Evolutionary conservation across 1,284 basidiomycete genomes (phyloP).

Genomic region (Trichosporon asahii): DNA sequence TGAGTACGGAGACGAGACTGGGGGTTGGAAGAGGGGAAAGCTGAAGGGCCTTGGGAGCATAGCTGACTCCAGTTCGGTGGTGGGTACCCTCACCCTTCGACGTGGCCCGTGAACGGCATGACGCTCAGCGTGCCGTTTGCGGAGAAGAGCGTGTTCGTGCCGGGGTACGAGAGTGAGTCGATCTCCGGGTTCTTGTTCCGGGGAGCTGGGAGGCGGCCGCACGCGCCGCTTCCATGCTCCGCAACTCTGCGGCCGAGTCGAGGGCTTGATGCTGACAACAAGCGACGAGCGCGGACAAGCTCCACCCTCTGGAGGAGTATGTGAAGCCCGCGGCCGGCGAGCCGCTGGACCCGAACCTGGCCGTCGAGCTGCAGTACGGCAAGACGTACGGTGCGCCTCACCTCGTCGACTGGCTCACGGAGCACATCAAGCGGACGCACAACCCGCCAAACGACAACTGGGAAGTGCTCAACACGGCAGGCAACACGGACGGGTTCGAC

Average conservation of each 20-base stretch:
- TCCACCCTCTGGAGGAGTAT: constrained; percentile 31
- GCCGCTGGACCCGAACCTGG: constrained; percentile 32
- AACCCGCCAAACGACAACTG: constrained; percentile 35
- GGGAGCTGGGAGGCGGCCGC: too few relatives aligned
- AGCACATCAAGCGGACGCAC: constrained; percentile 36
- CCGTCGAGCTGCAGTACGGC: constrained; percentile 38
- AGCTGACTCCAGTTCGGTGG: constrained; percentile 34
- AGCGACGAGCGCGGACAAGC: constrained; percentile 27
- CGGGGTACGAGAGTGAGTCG: constrained; percentile 36
- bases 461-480: constrained; percentile 37
- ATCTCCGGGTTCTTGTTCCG: too few relatives aligned
- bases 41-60: background rate
- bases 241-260: background rate
- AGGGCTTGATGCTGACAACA: background rate
- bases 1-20: constrained; percentile 11
- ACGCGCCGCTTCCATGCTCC: background rate
- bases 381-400: constrained; percentile 36
- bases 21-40: too few relatives aligned
- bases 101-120: constrained; percentile 44
- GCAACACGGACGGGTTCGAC: constrained; percentile 43
- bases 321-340: constrained; percentile 27
- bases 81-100: constrained; percentile 38
- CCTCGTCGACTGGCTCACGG: constrained; percentile 34
- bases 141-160: constrained; percentile 37
- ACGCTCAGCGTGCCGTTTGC: constrained; percentile 41